phyloP scores from a whole-genome alignment of 2,329 filamentous ascomycete genomes.

The Myriosclerotinia duriaeana region DNA sequence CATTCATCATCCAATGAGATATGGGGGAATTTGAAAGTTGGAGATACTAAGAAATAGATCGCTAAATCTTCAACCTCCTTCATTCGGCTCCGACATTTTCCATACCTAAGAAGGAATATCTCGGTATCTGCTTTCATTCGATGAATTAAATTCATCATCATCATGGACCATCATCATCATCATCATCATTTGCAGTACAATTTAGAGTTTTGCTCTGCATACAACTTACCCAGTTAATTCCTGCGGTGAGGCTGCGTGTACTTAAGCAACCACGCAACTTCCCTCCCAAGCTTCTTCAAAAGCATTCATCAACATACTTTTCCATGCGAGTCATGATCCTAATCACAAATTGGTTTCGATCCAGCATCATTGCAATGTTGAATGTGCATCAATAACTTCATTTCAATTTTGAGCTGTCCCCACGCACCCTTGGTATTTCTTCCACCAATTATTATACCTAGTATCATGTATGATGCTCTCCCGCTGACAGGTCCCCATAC shows the following conservation, averaged over 20 bases:
- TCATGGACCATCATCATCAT: neutral
- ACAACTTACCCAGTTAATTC: slow-evolving; percentile 13
- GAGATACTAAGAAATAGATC: neutral
- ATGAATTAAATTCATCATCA: neutral
- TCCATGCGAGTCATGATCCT: slow-evolving; percentile 8
- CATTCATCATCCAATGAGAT: neutral
- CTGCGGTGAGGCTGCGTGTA: neutral
- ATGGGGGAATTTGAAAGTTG: neutral
- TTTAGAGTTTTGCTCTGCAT: slow-evolving; percentile 15
- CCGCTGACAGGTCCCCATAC: neutral
- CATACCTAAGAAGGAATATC: neutral
- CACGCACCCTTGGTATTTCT: neutral
- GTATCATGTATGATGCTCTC: slow-evolving; percentile 1
- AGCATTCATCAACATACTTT: neutral
- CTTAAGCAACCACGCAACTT: neutral
- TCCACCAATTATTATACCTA: neutral
- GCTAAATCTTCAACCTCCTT: neutral
- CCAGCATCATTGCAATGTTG: neutral
- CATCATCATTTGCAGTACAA: no score
- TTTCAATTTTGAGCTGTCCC: neutral
- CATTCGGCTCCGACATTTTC: neutral
- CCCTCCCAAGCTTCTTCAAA: neutral
- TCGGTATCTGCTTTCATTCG: neutral
- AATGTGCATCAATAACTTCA: neutral
- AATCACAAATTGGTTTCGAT: neutral